Conservation (phyloP, 768 basidiomycete species). For the Lactifluus rugatus region DNA sequence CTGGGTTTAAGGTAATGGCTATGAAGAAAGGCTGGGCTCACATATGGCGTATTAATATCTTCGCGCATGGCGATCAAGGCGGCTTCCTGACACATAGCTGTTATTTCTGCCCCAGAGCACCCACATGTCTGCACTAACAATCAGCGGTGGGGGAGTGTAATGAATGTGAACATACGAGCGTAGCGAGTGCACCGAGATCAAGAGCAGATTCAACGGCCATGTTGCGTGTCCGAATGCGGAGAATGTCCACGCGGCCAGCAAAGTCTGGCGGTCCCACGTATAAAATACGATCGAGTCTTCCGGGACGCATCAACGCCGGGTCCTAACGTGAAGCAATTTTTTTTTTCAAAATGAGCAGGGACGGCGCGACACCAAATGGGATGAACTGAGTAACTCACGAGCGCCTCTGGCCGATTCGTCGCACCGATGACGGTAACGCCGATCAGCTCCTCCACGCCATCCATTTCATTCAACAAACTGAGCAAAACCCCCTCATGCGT, state of each 20-base stretch:
- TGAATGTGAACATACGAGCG: conserved; percentile 40
- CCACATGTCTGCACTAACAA: conserved; percentile 62
- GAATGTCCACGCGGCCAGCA: conserved; percentile 71
- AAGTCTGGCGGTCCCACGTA: conserved; percentile 91
- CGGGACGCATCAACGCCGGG: conserved; percentile 88
- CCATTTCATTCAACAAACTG: conserved; percentile 94
- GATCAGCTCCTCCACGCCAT: conserved; percentile 88
- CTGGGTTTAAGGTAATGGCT: not conserved
- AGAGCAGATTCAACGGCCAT: conserved; percentile 76
- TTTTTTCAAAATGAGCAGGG: not conserved
- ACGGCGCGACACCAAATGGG: conserved; percentile 27
- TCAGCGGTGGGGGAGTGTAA: not conserved
- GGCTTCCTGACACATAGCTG: conserved; percentile 90
- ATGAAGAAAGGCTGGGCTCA: conserved; percentile 31
- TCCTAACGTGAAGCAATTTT: conserved; percentile 44
- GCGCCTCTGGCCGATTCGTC: conserved; percentile 88
- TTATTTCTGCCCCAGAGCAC: conserved; percentile 93
- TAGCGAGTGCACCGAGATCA: conserved; percentile 57
- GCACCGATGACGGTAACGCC: conserved; percentile 96
- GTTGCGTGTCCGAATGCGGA: conserved; percentile 60
- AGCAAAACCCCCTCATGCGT: conserved; percentile 84
- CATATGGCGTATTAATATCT: conserved; percentile 67
- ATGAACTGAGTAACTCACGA: conserved; percentile 5
- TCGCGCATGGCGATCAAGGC: conserved; percentile 86
- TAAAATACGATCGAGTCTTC: conserved; percentile 85